Percentiles rank a stretch among this genome's conserved stretches.
Evolutionary conservation across 371 early-diverging fungal species (phyloP).

Genomic region (Syncephalastrum sp.): DNA sequence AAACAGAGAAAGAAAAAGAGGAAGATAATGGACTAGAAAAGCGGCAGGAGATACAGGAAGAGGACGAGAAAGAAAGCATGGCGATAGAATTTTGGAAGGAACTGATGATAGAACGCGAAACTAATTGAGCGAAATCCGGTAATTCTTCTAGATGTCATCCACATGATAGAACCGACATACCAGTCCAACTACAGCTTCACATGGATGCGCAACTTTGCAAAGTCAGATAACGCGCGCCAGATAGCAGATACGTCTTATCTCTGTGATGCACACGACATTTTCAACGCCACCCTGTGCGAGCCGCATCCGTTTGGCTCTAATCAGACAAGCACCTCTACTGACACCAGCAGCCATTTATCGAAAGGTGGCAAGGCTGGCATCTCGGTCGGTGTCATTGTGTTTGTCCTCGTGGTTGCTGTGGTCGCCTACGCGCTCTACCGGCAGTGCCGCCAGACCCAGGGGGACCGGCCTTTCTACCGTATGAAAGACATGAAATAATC

Average conservation of each 20-base stretch:
- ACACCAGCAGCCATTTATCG: constrained; percentile 2
- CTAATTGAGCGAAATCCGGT: constrained; percentile 1
- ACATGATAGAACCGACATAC: constrained; percentile 45
- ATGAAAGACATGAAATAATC: constrained; percentile 18
- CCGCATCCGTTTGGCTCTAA: constrained; percentile 10
- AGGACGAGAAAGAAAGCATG: too few relatives aligned
- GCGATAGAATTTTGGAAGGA: background rate
- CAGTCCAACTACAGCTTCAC: constrained; percentile 25
- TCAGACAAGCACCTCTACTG: background rate
- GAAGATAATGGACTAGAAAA: background rate
- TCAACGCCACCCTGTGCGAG: constrained; percentile 9
- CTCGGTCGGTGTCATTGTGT: constrained; percentile 37
- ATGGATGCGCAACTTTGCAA: constrained; percentile 47
- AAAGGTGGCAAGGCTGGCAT: constrained; percentile 41
- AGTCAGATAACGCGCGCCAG: constrained; percentile 13
- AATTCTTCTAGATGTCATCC: constrained; percentile 29
- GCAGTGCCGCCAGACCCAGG: constrained; percentile 11
- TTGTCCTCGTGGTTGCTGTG: constrained; percentile 20
- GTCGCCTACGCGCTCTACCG: constrained; percentile 17
- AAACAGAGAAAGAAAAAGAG: too few relatives aligned
- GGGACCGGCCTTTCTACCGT: constrained; percentile 15
- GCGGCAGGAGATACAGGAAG: background rate
- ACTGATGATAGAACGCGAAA: constrained; percentile 2
- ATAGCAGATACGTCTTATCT: constrained; percentile 5
- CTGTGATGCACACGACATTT: constrained; percentile 14